phyloP scores from a whole-genome alignment of 257 asterid species.

The Solanum gandarillasii region DNA sequence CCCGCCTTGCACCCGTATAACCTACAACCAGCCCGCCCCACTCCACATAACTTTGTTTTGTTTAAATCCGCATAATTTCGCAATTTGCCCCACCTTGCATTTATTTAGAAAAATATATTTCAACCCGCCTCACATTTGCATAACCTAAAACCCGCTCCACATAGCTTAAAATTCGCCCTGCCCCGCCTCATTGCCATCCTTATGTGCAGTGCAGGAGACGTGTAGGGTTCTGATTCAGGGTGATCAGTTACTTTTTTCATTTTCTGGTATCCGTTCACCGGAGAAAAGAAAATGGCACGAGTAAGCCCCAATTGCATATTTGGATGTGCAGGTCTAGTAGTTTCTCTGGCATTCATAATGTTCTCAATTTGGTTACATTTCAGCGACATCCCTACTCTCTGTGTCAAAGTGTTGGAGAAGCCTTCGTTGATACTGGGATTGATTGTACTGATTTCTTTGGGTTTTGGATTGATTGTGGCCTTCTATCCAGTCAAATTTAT shows the following conservation, averaged over 20 bases:
- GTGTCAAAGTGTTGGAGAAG: constrained; percentile 30
- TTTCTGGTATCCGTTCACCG: too few species aligned
- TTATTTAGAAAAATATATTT: too few species aligned
- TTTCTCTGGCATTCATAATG: constrained; percentile 31
- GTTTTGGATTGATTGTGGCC: constrained; percentile 39
- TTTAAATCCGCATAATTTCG: too few species aligned
- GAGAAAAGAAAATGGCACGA: constrained; percentile 5
- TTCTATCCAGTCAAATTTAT: constrained; percentile 17
- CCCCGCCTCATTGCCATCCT: too few species aligned
- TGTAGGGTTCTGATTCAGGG: too few species aligned
- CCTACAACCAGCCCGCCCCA: neutral
- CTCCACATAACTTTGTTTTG: too few species aligned
- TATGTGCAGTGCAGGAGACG: too few species aligned
- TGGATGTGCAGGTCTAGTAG: constrained; percentile 4
- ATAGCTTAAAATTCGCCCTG: too few species aligned
- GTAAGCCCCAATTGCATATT: constrained; percentile 39
- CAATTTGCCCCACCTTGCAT: too few species aligned
- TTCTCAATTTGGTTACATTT: constrained; percentile 30
- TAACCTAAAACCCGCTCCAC: too few species aligned
- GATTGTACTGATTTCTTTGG: constrained; percentile 26
- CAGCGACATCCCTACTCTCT: constrained; percentile 14
- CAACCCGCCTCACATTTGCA: neutral
- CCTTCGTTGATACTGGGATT: constrained; percentile 41
- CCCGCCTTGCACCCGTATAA: neutral
- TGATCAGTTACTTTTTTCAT: too few species aligned